Evolutionary conservation across 2,329 filamentous ascomycete species (phyloP), one percentile per base, ranked within the genome.

Genomic region (Fusarium sp.): DNA sequence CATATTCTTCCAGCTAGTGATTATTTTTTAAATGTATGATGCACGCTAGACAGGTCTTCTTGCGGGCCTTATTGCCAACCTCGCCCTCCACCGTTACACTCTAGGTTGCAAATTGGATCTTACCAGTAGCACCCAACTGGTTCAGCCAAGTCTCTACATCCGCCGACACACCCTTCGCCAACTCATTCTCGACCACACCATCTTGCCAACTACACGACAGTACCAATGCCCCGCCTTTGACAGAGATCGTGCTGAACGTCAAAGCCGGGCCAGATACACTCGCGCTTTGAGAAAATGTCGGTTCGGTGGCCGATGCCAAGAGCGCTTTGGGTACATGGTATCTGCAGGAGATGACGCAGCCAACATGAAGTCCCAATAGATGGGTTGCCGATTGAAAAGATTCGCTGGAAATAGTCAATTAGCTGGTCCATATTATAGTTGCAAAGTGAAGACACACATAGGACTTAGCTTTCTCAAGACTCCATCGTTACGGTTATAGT

Each of bases 331-430:
- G 50, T 8, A 67, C 13, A 2, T 15, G 15, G 22, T 67, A 68
- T 2, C 65, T 58, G 11, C 64, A 68, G 3, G 58, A 55, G 39
- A 68, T 15, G 1, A 43, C 65, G 19, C 63, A 68, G 6, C 65
- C 63, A 0, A 51, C 13, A 10, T 60, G 64, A 2, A 55, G 6
- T 0, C 22, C 39, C 4, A 67, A 7, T 4, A 32, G n/a, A 50
- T 67, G 65, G 2, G 25, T 25, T 4, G 53, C 52, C 0, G 45
- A 44, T n/a, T 67, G 53, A 7, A 45, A 35, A 3, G 35, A 6
- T 22, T 68, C 64, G 3, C 58, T 67, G 11, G 6, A 2, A 19
- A 2, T 1, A 3, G 1, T 67, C 32, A 67, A 56, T 30, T 44
- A n/a, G 8, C 1, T 19, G 13, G 3, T n/a, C 7, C 6, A 4